Evolutionary conservation across 2,329 filamentous ascomycete genomes (phyloP).

Genomic region (Aspergillus niger): DNA sequence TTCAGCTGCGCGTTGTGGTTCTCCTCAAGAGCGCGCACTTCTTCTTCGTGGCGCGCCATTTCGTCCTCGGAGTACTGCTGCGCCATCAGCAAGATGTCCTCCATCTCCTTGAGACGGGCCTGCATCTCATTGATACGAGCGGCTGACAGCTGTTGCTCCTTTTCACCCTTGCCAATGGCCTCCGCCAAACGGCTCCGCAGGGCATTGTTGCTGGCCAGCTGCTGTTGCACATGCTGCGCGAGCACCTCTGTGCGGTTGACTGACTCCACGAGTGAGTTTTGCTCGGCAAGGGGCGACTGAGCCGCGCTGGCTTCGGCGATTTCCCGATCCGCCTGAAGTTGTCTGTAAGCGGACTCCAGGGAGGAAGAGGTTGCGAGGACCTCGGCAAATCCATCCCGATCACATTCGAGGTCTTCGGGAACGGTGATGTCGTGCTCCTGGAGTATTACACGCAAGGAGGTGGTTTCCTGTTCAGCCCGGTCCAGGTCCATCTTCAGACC

Average conservation of each 20-base stretch:
- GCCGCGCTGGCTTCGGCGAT: constrained; percentile 69
- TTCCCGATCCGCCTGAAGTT: constrained; percentile 70
- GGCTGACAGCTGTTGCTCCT: constrained; percentile 77
- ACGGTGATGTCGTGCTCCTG: constrained; percentile 80
- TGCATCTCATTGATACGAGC: constrained; percentile 83
- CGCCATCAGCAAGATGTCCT: constrained; percentile 79
- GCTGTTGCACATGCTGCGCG: constrained; percentile 74
- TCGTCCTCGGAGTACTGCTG: constrained; percentile 86
- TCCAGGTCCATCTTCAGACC: constrained; percentile 96
- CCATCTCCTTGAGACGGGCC: constrained; percentile 73
- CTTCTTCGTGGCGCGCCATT: constrained; percentile 81
- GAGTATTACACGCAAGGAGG: constrained; percentile 75
- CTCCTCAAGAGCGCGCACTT: constrained; percentile 73
- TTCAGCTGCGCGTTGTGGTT: constrained; percentile 75
- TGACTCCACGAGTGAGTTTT: constrained; percentile 71
- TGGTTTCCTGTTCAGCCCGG: constrained; percentile 89
- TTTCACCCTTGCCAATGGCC: constrained; percentile 80
- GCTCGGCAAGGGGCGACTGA: constrained; percentile 67
- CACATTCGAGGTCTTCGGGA: constrained; percentile 59
- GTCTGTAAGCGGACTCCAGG: constrained; percentile 71
- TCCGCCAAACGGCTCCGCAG: constrained; percentile 75
- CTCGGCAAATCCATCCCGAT: constrained; percentile 44
- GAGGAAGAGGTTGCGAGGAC: constrained; percentile 67
- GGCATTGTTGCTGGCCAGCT: constrained; percentile 74
- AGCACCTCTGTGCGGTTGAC: constrained; percentile 78